A percentile compares a stretch with the other conserved stretches of the same genome.
Conservation (phyloP, 257 asterid genomes). For the Orobanche coerulescens region DNA sequence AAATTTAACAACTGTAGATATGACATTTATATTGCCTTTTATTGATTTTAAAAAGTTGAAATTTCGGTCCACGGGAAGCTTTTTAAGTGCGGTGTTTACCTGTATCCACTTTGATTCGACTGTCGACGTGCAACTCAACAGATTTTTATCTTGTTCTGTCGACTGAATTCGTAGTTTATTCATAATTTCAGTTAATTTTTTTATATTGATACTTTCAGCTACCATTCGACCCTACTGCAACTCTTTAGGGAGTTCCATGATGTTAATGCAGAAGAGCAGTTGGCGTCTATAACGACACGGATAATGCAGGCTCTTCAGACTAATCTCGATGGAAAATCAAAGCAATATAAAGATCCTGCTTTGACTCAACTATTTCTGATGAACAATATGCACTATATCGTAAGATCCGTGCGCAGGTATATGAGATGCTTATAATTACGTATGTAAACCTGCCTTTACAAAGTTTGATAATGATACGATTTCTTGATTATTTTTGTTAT, state of each 20-base stretch:
- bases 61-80: no score
- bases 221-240: constrained; percentile 76
- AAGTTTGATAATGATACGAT: background rate
- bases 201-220: constrained; percentile 43
- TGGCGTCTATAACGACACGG: constrained; percentile 64
- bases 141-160: background rate
- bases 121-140: no score
- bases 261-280: constrained; percentile 49
- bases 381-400: constrained; percentile 92
- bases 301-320: constrained; percentile 85
- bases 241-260: constrained; percentile 58
- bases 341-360: constrained; percentile 93
- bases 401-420: constrained; percentile 90
- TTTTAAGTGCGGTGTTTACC: no score
- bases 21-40: no score
- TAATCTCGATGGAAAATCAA: constrained; percentile 88
- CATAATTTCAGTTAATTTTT: constrained; percentile 7
- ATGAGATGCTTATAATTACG: background rate
- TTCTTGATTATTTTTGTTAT: constrained; percentile 17
- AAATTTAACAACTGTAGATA: no score
- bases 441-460: background rate
- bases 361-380: constrained; percentile 82
- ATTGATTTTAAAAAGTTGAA: no score
- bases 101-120: no score
- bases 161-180: background rate